phyloP scores from a whole-genome alignment of 495 filamentous ascomycete genomes.

The Staphylotrichum longicolle region DNA sequence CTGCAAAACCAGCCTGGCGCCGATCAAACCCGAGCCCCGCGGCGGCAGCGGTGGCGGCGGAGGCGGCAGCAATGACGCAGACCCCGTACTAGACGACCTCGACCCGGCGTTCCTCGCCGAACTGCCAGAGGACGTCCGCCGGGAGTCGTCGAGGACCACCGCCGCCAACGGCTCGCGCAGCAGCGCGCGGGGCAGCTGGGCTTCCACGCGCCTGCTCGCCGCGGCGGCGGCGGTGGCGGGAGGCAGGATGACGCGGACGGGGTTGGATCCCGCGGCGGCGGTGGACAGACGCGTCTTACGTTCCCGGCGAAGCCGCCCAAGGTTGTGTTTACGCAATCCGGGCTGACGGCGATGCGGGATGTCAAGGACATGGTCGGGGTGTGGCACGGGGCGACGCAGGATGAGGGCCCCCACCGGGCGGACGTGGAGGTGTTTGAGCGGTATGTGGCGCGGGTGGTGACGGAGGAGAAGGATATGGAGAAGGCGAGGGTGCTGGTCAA shows the following conservation, averaged over 20 bases:
- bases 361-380: slow-evolving; percentile 50
- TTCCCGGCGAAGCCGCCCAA: slow-evolving; percentile 40
- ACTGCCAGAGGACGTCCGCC: slow-evolving; percentile 74
- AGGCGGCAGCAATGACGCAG: slow-evolving; percentile 19
- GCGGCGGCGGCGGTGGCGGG: not conserved
- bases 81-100: slow-evolving; percentile 42
- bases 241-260: slow-evolving; percentile 11
- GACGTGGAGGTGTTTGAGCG: slow-evolving; percentile 69
- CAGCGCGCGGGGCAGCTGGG: slow-evolving; percentile 27
- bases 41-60: not conserved
- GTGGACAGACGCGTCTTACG: slow-evolving; percentile 36
- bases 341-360: slow-evolving; percentile 29
- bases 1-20: slow-evolving; percentile 20
- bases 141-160: slow-evolving; percentile 69
- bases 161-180: slow-evolving; percentile 52
- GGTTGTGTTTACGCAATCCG: slow-evolving; percentile 31
- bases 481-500: slow-evolving; percentile 43
- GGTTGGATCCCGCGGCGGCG: not conserved
- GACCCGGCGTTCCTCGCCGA: slow-evolving; percentile 75
- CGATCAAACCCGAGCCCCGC: not conserved
- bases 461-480: slow-evolving; percentile 70
- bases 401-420: slow-evolving; percentile 68
- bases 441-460: slow-evolving; percentile 67
- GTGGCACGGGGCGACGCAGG: slow-evolving; percentile 65
- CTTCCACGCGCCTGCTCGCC: slow-evolving; percentile 16